Evolutionary conservation across 2,329 filamentous ascomycete genomes (phyloP).

Genomic region (Pestalotiopsis sp.): DNA sequence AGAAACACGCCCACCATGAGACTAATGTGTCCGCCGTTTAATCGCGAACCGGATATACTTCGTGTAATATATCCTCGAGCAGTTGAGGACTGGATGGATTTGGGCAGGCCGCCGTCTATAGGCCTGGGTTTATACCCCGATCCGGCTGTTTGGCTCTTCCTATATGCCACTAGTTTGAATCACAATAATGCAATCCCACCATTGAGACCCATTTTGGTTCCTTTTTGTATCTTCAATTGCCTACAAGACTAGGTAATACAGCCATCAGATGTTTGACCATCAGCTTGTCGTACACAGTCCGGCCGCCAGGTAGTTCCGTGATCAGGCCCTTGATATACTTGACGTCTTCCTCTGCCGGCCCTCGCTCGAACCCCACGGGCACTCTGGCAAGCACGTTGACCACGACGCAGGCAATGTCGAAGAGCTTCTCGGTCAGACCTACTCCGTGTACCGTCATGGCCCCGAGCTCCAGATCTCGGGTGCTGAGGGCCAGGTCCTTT

Average conservation of each 20-base stretch:
- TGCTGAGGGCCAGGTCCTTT: conserved; percentile 40
- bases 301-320: conserved; percentile 37
- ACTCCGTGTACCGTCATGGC: conserved; percentile 45
- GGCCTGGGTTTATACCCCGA: background rate
- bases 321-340: conserved; percentile 39
- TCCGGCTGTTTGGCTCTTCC: background rate
- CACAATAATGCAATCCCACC: background rate
- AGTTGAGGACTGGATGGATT: background rate
- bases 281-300: conserved; percentile 38
- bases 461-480: conserved; percentile 36
- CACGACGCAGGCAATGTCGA: conserved; percentile 45
- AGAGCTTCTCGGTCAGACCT: conserved; percentile 48
- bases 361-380: conserved; percentile 28
- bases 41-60: background rate
- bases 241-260: conserved; percentile 11
- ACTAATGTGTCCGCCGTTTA: background rate
- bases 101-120: background rate
- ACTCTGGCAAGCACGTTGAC: conserved; percentile 46
- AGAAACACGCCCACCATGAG: background rate
- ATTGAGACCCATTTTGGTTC: background rate
- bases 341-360: conserved; percentile 38
- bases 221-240: background rate
- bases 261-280: conserved; percentile 36
- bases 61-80: background rate
- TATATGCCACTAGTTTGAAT: background rate